Percentiles rank a stretch among this genome's conserved stretches.
Evolutionary conservation across 352 stramenopile genomes (phyloP).

Genomic region (Phytophthora cactorum): DNA sequence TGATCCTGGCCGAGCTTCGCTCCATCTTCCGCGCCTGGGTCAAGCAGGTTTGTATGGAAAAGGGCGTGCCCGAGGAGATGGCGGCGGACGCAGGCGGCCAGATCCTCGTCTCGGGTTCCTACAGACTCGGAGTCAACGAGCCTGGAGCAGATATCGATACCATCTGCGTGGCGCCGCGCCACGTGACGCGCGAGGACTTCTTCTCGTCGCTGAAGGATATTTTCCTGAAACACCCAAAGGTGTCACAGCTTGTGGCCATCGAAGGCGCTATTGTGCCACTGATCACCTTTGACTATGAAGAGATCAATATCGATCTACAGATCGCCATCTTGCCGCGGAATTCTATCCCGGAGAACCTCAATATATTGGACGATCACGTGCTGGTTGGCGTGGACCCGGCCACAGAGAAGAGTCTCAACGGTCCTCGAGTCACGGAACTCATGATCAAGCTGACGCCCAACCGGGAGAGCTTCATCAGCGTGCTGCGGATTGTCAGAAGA

Average conservation of each 20-base stretch:
- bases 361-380: conserved; percentile 92
- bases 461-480: conserved; percentile 87
- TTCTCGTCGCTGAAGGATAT: conserved; percentile 94
- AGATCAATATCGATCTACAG: conserved; percentile 99
- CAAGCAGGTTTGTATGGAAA: conserved; percentile 83
- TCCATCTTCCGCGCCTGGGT: conserved; percentile 89
- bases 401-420: conserved; percentile 92
- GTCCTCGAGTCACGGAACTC: conserved; percentile 90
- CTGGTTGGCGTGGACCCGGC: conserved; percentile 86
- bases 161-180: conserved; percentile 96
- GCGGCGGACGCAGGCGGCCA: conserved; percentile 85
- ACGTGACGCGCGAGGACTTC: conserved; percentile 96
- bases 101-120: conserved; percentile 92
- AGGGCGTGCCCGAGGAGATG: conserved; percentile 88
- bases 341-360: conserved; percentile 89
- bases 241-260: conserved; percentile 86
- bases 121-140: conserved; percentile 97
- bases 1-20: conserved; percentile 86
- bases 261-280: conserved; percentile 96
- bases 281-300: conserved; percentile 98
- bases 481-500: conserved; percentile 86
- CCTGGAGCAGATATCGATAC: conserved; percentile 98
- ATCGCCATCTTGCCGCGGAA: conserved; percentile 95
- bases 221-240: conserved; percentile 93
- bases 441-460: conserved; percentile 92